Conservation (phyloP, 495 filamentous ascomycete genomes). For the Cercophora sp. region DNA sequence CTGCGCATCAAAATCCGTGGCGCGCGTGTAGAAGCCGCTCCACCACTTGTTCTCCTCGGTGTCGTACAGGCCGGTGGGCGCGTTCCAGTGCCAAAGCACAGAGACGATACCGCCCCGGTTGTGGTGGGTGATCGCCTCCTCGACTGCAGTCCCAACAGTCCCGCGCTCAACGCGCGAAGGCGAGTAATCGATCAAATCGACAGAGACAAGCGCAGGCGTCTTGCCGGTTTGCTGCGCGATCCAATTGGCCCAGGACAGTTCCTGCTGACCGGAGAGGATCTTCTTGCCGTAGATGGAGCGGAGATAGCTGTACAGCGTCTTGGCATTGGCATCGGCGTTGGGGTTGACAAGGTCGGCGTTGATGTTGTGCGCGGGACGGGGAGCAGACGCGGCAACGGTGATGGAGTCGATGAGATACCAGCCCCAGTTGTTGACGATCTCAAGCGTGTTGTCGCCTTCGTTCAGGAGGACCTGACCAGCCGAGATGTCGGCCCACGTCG, state of each 20-base stretch:
- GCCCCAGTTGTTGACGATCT: slow-evolving; percentile 45
- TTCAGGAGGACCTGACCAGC: slow-evolving; percentile 43
- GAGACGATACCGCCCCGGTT: slow-evolving; percentile 42
- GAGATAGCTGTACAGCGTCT: slow-evolving; percentile 33
- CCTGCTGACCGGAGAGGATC: slow-evolving; percentile 48
- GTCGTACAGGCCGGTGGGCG: slow-evolving; percentile 34
- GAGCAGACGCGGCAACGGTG: slow-evolving; percentile 30
- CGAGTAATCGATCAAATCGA: slow-evolving; percentile 47
- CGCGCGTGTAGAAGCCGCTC: slow-evolving; percentile 44
- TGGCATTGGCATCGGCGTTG: slow-evolving; percentile 21
- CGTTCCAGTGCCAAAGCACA: slow-evolving; percentile 46
- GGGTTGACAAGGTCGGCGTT: slow-evolving; percentile 28
- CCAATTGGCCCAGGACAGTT: slow-evolving; percentile 33
- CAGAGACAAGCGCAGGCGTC: slow-evolving; percentile 40
- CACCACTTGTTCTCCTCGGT: slow-evolving; percentile 43
- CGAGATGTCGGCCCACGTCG: slow-evolving; percentile 24
- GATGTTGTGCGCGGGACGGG: slow-evolving; percentile 37
- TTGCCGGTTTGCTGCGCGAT: slow-evolving; percentile 40
- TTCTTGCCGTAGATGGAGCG: slow-evolving; percentile 42
- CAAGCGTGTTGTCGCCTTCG: slow-evolving; percentile 39
- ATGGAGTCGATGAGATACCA: slow-evolving; percentile 47
- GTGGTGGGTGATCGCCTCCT: slow-evolving; percentile 43
- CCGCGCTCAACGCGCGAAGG: slow-evolving; percentile 42
- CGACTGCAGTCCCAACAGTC: slow-evolving; percentile 33
- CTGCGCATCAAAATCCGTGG: slow-evolving; percentile 41